Conservation (phyloP, 2,329 filamentous ascomycete genomes). For the Amauroascus niger region DNA sequence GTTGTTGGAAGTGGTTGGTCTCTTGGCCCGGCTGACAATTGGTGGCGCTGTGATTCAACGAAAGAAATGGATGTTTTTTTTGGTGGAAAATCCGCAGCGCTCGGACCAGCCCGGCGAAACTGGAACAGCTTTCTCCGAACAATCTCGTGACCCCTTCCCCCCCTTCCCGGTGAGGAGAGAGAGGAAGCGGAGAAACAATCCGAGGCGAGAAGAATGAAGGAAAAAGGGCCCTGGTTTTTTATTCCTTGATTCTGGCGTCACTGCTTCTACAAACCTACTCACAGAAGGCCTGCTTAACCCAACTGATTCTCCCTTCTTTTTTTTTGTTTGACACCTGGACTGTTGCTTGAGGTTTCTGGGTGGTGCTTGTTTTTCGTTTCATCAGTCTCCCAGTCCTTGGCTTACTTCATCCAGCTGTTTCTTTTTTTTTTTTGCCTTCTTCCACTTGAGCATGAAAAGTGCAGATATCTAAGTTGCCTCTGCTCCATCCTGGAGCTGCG, state of each 20-base stretch:
- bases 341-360: background rate
- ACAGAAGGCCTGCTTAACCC: too few relatives aligned
- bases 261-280: constrained; percentile 1
- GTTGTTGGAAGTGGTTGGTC: constrained; percentile 3
- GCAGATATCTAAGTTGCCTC: constrained; percentile 21
- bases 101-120: constrained; percentile 17
- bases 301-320: background rate
- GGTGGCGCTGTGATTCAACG: constrained; percentile 7
- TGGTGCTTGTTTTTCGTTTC: constrained; percentile 10
- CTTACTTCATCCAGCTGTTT: constrained; percentile 7
- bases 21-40: constrained; percentile 13
- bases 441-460: constrained; percentile 23
- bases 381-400: constrained; percentile 4
- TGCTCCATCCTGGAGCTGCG: constrained; percentile 24
- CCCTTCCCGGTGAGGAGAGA: constrained; percentile 8
- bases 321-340: background rate
- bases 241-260: constrained; percentile 5
- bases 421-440: background rate
- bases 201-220: too few relatives aligned
- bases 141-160: constrained; percentile 17
- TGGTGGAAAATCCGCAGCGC: constrained; percentile 17
- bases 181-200: too few relatives aligned
- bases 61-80: constrained; percentile 7
- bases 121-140: constrained; percentile 7
- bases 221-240: too few relatives aligned